Base-by-base conservation (phyloP, 1,139 yeast species). In the Taphrina pruni region DNA sequence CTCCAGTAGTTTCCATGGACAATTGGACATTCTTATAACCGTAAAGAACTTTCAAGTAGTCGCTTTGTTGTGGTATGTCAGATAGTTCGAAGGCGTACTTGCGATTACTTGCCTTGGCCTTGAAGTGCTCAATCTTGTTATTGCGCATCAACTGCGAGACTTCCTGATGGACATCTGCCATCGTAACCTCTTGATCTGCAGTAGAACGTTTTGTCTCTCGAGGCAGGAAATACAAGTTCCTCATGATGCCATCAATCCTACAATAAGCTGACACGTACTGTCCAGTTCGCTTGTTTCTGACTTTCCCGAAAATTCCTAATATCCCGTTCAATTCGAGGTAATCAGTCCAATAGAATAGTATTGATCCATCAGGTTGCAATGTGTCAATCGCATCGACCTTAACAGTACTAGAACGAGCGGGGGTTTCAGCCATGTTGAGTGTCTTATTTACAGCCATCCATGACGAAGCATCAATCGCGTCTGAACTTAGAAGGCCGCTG, bases 1-100 rank as follows among this genome's bases (percentile, higher is more conserved):
- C 87, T 70, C 97, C 97, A 72, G 85, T 86, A 46, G 88, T 77
- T 69, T 86, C 87, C 0, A 87, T 74, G 1, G 96, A 95, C 70
- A 85, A 81, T 73, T 83, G 84, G 17, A 86, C 86, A 0, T 89
- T 85, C 69, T 86, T 83, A 77, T 79, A 90, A 0, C 98, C 97
- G 56, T 92, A 79, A 62, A 89, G 78, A 5, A 93, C 87, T 76
- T 91, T 89, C 75, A 94, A 81, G 75, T 94, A 95, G 69, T 90
- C 93, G 0, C 92, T 80, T 74, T 89, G 90, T 70, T 84, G 84
- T 14, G 98, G 98, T 26, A 94, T 84, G 21, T 86, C 90, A 0
- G 89, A 86, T 50, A 89, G 78, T 76, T 93, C 98, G 80, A 94
- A 94, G 1, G 97, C 96, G 78, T 94, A 94, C 77, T 90, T 91